phyloP scores from a whole-genome alignment of 305 asterid genomes.

The Nicotiana rustica region DNA sequence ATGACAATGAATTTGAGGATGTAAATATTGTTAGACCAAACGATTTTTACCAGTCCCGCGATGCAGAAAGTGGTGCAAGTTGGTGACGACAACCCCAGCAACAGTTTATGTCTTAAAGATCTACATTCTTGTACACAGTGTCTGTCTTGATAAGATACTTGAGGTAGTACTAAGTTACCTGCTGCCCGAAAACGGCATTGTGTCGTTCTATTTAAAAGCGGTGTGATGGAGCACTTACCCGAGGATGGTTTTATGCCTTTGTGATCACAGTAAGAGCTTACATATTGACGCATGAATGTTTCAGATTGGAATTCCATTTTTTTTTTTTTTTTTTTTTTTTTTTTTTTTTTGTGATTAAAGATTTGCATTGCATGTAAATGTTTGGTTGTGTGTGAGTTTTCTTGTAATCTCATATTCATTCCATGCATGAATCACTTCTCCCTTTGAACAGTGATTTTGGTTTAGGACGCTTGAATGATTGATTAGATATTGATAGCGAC shows the following conservation, averaged over 20 bases:
- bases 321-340: too few species aligned
- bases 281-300: not conserved
- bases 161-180: not conserved
- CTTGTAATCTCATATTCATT: not conserved
- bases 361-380: not conserved
- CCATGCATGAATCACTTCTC: not conserved
- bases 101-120: conserved; percentile 23
- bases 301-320: not conserved
- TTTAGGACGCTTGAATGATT: too few species aligned
- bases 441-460: not conserved
- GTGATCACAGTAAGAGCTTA: not conserved
- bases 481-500: too few species aligned
- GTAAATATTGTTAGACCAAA: conserved; percentile 61
- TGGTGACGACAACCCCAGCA: conserved; percentile 44
- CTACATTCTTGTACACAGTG: not conserved
- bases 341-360: not conserved
- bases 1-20: conserved; percentile 74
- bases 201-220: not conserved
- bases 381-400: not conserved
- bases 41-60: conserved; percentile 63
- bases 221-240: not conserved
- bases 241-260: not conserved
- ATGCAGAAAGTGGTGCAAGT: conserved; percentile 56
- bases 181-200: not conserved
- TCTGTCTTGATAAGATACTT: not conserved